A percentile compares a stretch with the other conserved stretches of the same genome.
Conservation (phyloP, 1,284 basidiomycete species). For the Inonotus obliquus region DNA sequence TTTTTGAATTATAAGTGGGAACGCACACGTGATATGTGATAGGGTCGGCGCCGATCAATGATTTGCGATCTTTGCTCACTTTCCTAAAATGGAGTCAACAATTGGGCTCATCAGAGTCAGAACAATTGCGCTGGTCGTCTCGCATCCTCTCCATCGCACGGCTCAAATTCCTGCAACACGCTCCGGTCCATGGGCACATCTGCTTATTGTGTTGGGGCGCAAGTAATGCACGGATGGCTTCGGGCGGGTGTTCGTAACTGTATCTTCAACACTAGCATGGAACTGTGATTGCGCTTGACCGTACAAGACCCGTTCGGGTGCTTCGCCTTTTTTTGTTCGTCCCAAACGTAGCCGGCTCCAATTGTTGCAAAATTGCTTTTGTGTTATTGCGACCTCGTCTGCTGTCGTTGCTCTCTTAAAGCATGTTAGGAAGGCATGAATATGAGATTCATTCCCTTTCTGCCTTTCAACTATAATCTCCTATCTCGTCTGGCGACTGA, state of each 20-base stretch:
- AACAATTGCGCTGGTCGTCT: neutral
- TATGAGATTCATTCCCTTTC: neutral
- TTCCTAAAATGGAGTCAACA: neutral
- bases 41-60: neutral
- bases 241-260: neutral
- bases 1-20: no score
- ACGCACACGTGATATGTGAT: neutral
- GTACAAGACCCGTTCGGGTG: neutral
- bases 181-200: neutral
- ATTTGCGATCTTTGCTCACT: neutral
- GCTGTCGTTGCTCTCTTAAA: neutral
- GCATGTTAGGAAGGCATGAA: neutral
- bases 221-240: neutral
- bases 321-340: conserved; percentile 5
- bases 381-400: neutral
- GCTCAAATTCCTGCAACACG: neutral
- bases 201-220: neutral
- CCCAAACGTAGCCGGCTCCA: conserved; percentile 1
- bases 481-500: neutral
- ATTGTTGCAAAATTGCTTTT: conserved; percentile 2
- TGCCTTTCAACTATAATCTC: neutral
- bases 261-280: neutral
- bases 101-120: neutral
- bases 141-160: neutral
- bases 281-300: neutral